Base-by-base conservation (phyloP, 192 early-diverging fungal genomes). In the Diversispora epigaea region DNA sequence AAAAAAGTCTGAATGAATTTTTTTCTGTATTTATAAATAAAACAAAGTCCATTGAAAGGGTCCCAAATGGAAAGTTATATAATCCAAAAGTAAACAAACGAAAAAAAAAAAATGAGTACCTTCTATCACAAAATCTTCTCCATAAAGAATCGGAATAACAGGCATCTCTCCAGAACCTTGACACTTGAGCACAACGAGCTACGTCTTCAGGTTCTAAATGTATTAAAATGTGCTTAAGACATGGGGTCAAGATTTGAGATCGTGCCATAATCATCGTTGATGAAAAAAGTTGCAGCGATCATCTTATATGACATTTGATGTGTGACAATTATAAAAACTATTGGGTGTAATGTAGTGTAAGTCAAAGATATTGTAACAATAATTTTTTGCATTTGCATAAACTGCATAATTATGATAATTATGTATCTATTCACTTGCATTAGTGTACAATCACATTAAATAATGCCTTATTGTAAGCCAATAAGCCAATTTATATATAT, bases 191-290 rank as follows among this genome's bases (percentile, higher is more conserved):
- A 10, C 70, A 72, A 9, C 55, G 70, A 15, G 70, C 52, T 17
- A 72, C 56, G 22, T 72, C 70, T 44, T 72, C 70, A 43, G 70
- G 55, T 40, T 72, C 70, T 45, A 72, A 44, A 49, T 72, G 70
- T n/a, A 45, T 6, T n/a, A 72, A 19, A 58, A 72, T 58, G 41
- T 72, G 70, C 22, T 72, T 58, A 49, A 72, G 70, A n/a, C 70
- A 72, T 44, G 21, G 22, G n/a, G 67, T 19, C 12, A 22, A 46
- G 47, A 68, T 22, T 68, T 68, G 61, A 4, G 61, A n/a, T 64
- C 62, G 62, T 64, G 62, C 62, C 62, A 64, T 64, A n/a, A 22
- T 64, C 39, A n/a, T 64, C 41, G 32, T 62, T 40, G 25, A n/a
- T 32, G 25, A 22, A 60, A 60, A 60, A 60, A 11, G 57, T 60